Evolutionary conservation across 208 protist genomes (phyloP).

Genomic region (Acanthamoeba rhysodes): DNA sequence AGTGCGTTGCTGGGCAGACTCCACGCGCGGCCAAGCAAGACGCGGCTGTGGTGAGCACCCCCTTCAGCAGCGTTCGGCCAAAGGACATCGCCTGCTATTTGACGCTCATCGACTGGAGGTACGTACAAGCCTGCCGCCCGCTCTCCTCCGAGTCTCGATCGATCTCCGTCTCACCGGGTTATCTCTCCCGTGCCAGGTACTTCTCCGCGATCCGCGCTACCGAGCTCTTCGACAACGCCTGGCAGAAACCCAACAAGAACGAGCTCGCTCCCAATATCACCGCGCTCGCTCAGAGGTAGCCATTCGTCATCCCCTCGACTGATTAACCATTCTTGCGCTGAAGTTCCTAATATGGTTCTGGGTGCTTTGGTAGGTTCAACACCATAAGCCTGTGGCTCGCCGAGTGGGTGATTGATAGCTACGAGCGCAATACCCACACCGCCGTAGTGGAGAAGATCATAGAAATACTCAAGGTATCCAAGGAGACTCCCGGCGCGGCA

Average conservation of each 20-base stretch:
- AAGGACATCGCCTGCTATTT: slow-evolving; percentile 1
- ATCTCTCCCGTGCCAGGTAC: neutral
- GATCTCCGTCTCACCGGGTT: no score
- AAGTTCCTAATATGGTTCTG: no score
- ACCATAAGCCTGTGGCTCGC: neutral
- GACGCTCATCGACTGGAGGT: slow-evolving; percentile 15
- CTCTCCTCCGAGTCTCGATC: neutral
- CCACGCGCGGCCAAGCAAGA: neutral
- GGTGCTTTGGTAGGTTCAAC: neutral
- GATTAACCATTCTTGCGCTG: no score
- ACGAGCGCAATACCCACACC: neutral
- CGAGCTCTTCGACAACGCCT: slow-evolving; percentile 13
- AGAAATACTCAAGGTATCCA: neutral
- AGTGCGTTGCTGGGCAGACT: neutral
- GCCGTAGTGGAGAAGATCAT: slow-evolving; percentile 32
- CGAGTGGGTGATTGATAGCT: neutral
- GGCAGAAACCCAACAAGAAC: slow-evolving; percentile 13
- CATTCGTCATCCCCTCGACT: neutral
- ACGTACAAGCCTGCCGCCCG: no score
- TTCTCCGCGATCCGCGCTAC: neutral
- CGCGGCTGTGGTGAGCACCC: neutral
- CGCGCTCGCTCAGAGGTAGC: neutral
- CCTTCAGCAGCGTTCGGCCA: neutral
- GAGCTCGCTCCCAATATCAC: slow-evolving; percentile 16
- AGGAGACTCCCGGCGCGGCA: neutral